Conservation (phyloP, 164 flowering plant species). For the Aristolochia contorta region DNA sequence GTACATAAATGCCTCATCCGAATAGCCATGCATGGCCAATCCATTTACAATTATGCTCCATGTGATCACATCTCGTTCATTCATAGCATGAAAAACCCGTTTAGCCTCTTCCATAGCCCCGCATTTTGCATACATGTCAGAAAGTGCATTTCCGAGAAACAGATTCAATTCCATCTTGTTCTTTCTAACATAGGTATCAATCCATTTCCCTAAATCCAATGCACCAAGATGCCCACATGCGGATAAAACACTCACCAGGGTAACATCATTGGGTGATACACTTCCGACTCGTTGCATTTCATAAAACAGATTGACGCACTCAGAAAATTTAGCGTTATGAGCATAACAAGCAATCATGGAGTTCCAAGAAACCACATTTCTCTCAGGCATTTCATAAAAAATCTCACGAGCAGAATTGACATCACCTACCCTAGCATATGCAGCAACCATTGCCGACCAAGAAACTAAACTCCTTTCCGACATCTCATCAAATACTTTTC, state of each 20-base stretch:
- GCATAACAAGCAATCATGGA: slow-evolving; percentile 34
- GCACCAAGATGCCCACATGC: slow-evolving; percentile 38
- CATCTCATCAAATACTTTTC: slow-evolving; percentile 26
- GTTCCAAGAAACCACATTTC: slow-evolving; percentile 29
- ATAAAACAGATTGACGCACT: slow-evolving; percentile 24
- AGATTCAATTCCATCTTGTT: slow-evolving; percentile 19
- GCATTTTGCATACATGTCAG: slow-evolving; percentile 30
- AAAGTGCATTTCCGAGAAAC: slow-evolving; percentile 30
- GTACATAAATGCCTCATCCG: slow-evolving; percentile 16
- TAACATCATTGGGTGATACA: slow-evolving; percentile 25
- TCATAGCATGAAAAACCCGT: slow-evolving; percentile 26
- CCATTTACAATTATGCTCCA: slow-evolving; percentile 37
- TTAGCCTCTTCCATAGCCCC: slow-evolving; percentile 20
- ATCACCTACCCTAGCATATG: slow-evolving; percentile 21
- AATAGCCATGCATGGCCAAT: slow-evolving; percentile 28
- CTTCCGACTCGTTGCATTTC: slow-evolving; percentile 24
- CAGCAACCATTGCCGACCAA: slow-evolving; percentile 31
- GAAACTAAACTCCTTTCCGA: slow-evolving; percentile 22
- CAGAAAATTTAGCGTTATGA: slow-evolving; percentile 27
- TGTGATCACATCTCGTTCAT: slow-evolving; percentile 26
- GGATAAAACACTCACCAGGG: slow-evolving; percentile 27
- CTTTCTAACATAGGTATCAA: slow-evolving; percentile 12
- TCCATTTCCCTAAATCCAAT: slow-evolving; percentile 24
- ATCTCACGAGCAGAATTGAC: slow-evolving; percentile 21
- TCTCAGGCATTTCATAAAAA: slow-evolving; percentile 27